phyloP scores from a whole-genome alignment of 2,329 filamentous ascomycete genomes.

The Cercospora brassicicola region DNA sequence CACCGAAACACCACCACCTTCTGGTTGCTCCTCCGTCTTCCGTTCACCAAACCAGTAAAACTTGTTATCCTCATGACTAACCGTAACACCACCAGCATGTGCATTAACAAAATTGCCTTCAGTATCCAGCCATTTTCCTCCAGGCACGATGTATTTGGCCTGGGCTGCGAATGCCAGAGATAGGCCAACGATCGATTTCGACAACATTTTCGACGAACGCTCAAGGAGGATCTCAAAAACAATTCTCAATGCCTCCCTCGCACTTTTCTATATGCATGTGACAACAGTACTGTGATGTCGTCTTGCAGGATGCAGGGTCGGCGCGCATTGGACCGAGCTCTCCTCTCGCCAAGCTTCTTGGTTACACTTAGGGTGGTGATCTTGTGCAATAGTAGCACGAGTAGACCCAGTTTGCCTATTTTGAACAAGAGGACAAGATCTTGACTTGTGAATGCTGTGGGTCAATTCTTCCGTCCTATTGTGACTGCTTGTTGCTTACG shows the following conservation, averaged over 20 bases:
- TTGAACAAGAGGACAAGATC: background rate
- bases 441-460: background rate
- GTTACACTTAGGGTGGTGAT: background rate
- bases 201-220: background rate
- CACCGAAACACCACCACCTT: constrained; percentile 61
- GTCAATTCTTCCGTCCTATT: background rate
- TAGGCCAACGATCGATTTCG: background rate
- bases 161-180: background rate
- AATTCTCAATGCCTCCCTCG: background rate
- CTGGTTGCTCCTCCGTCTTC: constrained; percentile 58
- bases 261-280: background rate
- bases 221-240: background rate
- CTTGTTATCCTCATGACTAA: constrained; percentile 54
- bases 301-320: background rate
- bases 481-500: background rate
- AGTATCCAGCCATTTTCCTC: constrained; percentile 61
- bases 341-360: constrained; percentile 11
- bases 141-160: constrained; percentile 61
- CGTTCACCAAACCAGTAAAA: constrained; percentile 65
- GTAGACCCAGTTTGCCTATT: background rate
- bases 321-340: constrained; percentile 6
- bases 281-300: background rate
- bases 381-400: background rate
- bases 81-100: constrained; percentile 59
- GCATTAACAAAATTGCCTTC: constrained; percentile 62